Conservation (phyloP, 257 asterid genomes). For the Plectranthus barbatus region DNA sequence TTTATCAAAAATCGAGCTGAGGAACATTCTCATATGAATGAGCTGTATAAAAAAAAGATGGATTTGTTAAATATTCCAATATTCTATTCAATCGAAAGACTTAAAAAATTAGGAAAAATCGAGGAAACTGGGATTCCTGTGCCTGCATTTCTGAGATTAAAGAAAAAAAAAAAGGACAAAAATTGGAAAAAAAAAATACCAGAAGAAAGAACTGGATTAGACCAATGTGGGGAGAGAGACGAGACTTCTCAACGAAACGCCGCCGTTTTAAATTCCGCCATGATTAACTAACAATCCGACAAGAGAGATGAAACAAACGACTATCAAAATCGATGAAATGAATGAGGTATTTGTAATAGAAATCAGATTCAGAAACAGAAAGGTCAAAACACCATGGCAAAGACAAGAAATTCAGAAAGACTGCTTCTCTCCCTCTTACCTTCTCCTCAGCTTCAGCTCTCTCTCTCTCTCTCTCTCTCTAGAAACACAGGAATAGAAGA, state of each 20-base stretch:
- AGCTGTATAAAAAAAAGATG: constrained; percentile 28
- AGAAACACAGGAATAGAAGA: constrained; percentile 12
- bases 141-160: constrained; percentile 18
- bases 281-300: constrained; percentile 11
- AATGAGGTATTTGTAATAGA: constrained; percentile 3
- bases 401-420: neutral
- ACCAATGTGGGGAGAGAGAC: neutral
- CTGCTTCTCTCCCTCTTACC: neutral
- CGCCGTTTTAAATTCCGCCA: constrained; percentile 2
- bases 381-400: neutral
- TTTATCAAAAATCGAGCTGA: constrained; percentile 18
- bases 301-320: constrained; percentile 15
- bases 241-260: constrained; percentile 22
- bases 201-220: neutral
- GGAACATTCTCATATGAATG: constrained; percentile 46
- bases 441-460: neutral
- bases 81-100: constrained; percentile 13
- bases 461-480: neutral
- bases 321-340: constrained; percentile 5
- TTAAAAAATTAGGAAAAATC: constrained; percentile 6
- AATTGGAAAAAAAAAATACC: neutral
- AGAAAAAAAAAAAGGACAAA: neutral
- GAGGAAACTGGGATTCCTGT: constrained; percentile 25
- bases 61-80: constrained; percentile 33
- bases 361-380: neutral